A percentile compares a stretch with the other conserved stretches of the same genome.
These are phyloP conservation scores for Malassezia brasiliensis DNA, from an alignment of 1,284 basidiomycete species.

Conservation along the genomic window DNA sequence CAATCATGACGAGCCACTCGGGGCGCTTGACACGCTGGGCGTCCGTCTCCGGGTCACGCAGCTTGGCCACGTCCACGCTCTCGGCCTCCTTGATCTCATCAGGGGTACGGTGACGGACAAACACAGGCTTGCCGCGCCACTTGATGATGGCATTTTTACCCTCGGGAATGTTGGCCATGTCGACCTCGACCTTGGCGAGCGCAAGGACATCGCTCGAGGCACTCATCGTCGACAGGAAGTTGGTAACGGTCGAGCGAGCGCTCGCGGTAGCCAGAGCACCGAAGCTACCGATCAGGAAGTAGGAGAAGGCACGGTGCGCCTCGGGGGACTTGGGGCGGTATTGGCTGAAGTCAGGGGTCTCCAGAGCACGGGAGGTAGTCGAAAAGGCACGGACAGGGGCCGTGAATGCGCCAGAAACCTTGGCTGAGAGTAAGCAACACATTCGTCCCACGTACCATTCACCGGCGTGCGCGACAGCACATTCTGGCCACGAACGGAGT, in stretches of 20 bases:
- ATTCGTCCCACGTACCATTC: conserved; percentile 56
- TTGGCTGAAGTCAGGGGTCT: conserved; percentile 66
- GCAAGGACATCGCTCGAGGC: conserved; percentile 97
- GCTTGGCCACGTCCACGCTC: conserved; percentile 66
- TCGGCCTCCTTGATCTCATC: conserved; percentile 92
- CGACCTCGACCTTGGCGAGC: conserved; percentile 94
- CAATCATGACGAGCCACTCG: conserved; percentile 64
- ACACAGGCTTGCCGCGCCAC: conserved; percentile 99
- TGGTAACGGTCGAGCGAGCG: conserved; percentile 85
- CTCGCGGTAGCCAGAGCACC: conserved; percentile 87
- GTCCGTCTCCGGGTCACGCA: conserved; percentile 88
- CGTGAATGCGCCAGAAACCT: neutral
- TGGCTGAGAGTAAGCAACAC: conserved; percentile 9
- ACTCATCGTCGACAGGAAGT: conserved; percentile 90
- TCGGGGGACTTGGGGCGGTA: conserved; percentile 66
- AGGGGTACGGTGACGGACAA: conserved; percentile 89
- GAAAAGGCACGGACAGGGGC: conserved; percentile 31
- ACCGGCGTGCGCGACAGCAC: conserved; percentile 60
- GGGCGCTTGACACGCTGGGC: conserved; percentile 81
- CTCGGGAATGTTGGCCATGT: conserved; percentile 81
- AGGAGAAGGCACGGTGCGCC: conserved; percentile 74
- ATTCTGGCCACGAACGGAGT: conserved; percentile 54
- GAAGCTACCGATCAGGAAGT: conserved; percentile 94
- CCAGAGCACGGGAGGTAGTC: conserved; percentile 31
- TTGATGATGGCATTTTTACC: conserved; percentile 60